These are phyloP conservation scores for Lentinus polychrous DNA, from an alignment of 1,284 basidiomycete species.

Conservation along the genomic window DNA sequence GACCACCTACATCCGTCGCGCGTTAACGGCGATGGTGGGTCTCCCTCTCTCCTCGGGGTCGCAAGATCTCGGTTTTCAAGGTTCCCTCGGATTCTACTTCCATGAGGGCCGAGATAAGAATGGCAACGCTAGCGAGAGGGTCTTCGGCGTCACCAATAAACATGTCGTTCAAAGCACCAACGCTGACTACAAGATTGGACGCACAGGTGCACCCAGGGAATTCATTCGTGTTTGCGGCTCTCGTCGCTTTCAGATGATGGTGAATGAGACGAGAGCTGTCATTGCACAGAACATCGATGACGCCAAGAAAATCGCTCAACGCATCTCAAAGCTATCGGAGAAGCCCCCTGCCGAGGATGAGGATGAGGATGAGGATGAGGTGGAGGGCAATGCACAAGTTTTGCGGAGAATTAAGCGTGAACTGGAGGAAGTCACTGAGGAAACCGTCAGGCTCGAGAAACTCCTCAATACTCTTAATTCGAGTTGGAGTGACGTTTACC, in stretches of 20 bases:
- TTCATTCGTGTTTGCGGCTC: constrained; percentile 22
- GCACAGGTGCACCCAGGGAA: constrained; percentile 18
- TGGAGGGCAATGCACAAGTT: background rate
- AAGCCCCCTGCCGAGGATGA: constrained; percentile 10
- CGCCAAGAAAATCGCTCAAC: constrained; percentile 7
- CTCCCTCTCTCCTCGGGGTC: constrained; percentile 24
- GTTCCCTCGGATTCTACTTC: constrained; percentile 18
- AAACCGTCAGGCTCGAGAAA: constrained; percentile 17
- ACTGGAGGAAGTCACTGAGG: constrained; percentile 14
- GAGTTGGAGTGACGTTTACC: constrained; percentile 18
- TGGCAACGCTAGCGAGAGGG: constrained; percentile 18
- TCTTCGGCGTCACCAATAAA: constrained; percentile 22
- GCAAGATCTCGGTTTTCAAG: constrained; percentile 19
- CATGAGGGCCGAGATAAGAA: constrained; percentile 15
- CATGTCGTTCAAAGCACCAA: constrained; percentile 21
- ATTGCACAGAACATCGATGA: constrained; percentile 7
- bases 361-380: constrained; percentile 7
- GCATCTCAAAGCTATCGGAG: too few relatives aligned
- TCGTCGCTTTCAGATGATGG: constrained; percentile 15
- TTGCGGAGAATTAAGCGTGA: constrained; percentile 9
- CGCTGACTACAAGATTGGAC: constrained; percentile 21
- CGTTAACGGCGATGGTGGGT: constrained; percentile 23
- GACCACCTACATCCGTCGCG: constrained; percentile 19
- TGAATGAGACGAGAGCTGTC: constrained; percentile 13
- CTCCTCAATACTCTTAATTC: constrained; percentile 14